Evolutionary conservation across 169 alveolate genomes (phyloP), one percentile per base, ranked within the genome.

Genomic region (Plasmodium inui): DNA sequence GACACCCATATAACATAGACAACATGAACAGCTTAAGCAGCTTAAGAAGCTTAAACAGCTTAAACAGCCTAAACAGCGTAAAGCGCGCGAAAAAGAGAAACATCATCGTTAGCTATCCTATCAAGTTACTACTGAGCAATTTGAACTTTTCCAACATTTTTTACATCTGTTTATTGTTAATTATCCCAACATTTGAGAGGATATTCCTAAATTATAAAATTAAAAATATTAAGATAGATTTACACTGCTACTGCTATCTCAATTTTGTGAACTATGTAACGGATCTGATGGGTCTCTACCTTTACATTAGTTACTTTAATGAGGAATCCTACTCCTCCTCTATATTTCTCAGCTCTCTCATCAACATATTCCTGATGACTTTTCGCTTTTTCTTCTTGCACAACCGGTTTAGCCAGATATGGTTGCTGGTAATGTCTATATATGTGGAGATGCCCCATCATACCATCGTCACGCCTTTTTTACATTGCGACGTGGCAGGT

Each of bases 141-240:
- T 91, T 91, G 39, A 91, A 91, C 78, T 91, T 91, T 91, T 82
- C 95, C 50, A 91, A 91, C 44, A 91, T 91, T 67, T 91, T 91
- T 61, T 91, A 91, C 50, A 82, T 91, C 2, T 91, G 95, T 28
- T 72, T 91, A 91, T 91, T 91, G 76, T 46, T 91, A 91, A 80
- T 91, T 46, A 82, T 91, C 2, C 95, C 95, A 7, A 91, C 95
- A 12, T 91, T 91, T 91, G 95, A 91, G 26, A 91, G 92, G 83
- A 91, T 91, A 81, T 91, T 91, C 71, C 83, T 91, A 91, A 91
- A 80, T 91, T 91, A 91, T 91, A 91, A 91, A 82, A 91, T 91
- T 44, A 91, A 91, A 71, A 70, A 91, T 71, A 91, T 91, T 32
- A 70, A 44, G 14, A 14, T 91, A 50, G 92, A 70, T 30, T 22